Conservation (phyloP, 805 yeast species). For the Zygosaccharomyces lentus region DNA sequence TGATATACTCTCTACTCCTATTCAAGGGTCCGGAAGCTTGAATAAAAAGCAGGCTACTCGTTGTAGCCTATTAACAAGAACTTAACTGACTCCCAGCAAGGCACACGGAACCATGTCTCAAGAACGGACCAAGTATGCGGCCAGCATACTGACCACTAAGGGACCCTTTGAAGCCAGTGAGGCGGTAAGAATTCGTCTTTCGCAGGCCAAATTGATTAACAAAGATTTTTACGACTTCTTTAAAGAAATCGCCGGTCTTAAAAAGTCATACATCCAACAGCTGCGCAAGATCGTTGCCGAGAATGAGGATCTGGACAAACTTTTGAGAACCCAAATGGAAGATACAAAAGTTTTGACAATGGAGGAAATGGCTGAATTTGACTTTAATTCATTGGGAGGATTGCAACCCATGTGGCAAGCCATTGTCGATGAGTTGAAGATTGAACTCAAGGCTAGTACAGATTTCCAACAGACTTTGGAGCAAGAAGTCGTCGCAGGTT, state of each 20-base stretch:
- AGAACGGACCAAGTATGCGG: slow-evolving; percentile 38
- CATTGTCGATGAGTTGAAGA: slow-evolving; percentile 38
- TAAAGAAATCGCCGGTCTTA: slow-evolving; percentile 47
- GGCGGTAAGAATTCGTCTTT: slow-evolving; percentile 51
- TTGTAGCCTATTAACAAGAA: neutral
- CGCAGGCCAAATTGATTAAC: slow-evolving; percentile 52
- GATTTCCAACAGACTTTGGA: slow-evolving; percentile 45
- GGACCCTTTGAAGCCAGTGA: slow-evolving; percentile 59
- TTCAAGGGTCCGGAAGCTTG: slow-evolving; percentile 1
- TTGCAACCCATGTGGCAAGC: slow-evolving; percentile 43
- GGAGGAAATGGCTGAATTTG: slow-evolving; percentile 47
- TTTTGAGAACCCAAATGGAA: slow-evolving; percentile 33
- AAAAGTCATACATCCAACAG: slow-evolving; percentile 45
- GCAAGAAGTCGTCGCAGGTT: slow-evolving; percentile 51
- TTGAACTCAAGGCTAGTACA: slow-evolving; percentile 49
- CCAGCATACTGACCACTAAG: slow-evolving; percentile 41
- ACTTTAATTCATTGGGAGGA: slow-evolving; percentile 46
- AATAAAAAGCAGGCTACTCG: neutral
- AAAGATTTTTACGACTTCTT: slow-evolving; percentile 60
- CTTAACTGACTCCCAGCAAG: neutral
- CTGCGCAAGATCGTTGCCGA: slow-evolving; percentile 37
- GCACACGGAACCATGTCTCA: slow-evolving; percentile 16
- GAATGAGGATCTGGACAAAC: slow-evolving; percentile 35
- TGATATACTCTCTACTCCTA: slow-evolving; percentile 2
- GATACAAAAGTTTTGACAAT: slow-evolving; percentile 40